phyloP scores from a whole-genome alignment of 805 yeast genomes.

The Zygosaccharomyces bailii region DNA sequence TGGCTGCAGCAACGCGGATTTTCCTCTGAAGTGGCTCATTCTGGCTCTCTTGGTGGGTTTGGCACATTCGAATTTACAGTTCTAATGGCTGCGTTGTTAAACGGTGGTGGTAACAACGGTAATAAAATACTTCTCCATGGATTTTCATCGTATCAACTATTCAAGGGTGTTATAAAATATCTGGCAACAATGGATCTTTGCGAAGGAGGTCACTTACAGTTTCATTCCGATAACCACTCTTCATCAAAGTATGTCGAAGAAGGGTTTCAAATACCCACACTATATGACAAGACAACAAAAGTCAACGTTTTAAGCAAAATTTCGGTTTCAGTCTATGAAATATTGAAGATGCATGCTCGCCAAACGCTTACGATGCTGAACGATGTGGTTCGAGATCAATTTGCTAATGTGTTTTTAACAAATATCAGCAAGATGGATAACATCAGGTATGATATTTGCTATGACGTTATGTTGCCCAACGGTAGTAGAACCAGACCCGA shows the following conservation, averaged over 20 bases:
- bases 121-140: slow-evolving; percentile 79
- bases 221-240: slow-evolving; percentile 46
- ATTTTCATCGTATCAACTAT: slow-evolving; percentile 87
- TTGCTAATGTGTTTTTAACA: slow-evolving; percentile 69
- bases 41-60: slow-evolving; percentile 62
- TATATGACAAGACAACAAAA: slow-evolving; percentile 72
- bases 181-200: slow-evolving; percentile 75
- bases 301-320: slow-evolving; percentile 80
- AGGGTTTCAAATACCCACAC: slow-evolving; percentile 71
- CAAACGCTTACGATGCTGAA: slow-evolving; percentile 66
- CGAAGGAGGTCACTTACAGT: slow-evolving; percentile 60
- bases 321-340: slow-evolving; percentile 61
- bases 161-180: slow-evolving; percentile 81
- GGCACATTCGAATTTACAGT: slow-evolving; percentile 89
- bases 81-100: slow-evolving; percentile 73
- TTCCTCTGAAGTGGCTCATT: slow-evolving; percentile 54
- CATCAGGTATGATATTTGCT: slow-evolving; percentile 61
- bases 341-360: slow-evolving; percentile 61
- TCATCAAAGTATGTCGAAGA: slow-evolving; percentile 42
- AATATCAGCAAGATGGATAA: slow-evolving; percentile 48
- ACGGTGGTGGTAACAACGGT: slow-evolving; percentile 78
- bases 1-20: slow-evolving; percentile 91
- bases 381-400: slow-evolving; percentile 81
- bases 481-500: slow-evolving; percentile 27
- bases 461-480: slow-evolving; percentile 47